Base-by-base conservation (phyloP, 2,329 filamentous ascomycete genomes). In the Dactylonectria estremocensis region DNA sequence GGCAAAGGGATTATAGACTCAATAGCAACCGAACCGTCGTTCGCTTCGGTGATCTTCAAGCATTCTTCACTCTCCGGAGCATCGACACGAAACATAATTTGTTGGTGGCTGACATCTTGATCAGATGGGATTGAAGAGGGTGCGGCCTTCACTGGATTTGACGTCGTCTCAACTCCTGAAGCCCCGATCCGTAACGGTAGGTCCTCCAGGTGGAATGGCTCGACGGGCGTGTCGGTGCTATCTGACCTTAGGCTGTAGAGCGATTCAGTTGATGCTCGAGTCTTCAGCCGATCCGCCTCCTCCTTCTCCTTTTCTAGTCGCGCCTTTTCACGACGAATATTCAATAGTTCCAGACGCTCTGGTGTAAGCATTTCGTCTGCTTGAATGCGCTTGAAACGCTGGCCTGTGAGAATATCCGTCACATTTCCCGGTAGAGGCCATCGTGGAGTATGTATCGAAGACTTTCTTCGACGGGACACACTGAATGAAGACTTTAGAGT, bases 351-450 rank as follows among this genome's bases (percentile, higher is more conserved):
- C 24, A 90, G 79, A 43, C 85, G 84, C 37, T 83, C 82, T 18
- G 87, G 85, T 11, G 88, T 87, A 13, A 90, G 77, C 81, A 90
- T 88, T 78, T 91, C 89, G 58, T 90, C 87, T 0, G 84, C 88
- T 68, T 91, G 88, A 60, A 87, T 82, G 53, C 83, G 84, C 68
- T 83, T 83, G 74, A 91, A 89, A 52, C 87, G 81, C 49, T 86
- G 86, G 18, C 85, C 84, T 48, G 81, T 86, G 66, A 91, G 83
- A 11, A 89, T 80, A 33, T 88, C 88, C n/a, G 86, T 83, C 72
- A 91, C 82, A 68, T 88, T 89, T 58, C 88, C 86, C 0, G 87
- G 83, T 33, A 90, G 76, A 14, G 84, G 85, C 86, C 88, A 88
- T 78, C 85, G 82, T 49, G 85, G 76, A 14, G 70, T 61, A 40